Evolutionary conservation across 495 filamentous ascomycete genomes (phyloP).

Genomic region (Aspergillus sclerotiicarbonarius): DNA sequence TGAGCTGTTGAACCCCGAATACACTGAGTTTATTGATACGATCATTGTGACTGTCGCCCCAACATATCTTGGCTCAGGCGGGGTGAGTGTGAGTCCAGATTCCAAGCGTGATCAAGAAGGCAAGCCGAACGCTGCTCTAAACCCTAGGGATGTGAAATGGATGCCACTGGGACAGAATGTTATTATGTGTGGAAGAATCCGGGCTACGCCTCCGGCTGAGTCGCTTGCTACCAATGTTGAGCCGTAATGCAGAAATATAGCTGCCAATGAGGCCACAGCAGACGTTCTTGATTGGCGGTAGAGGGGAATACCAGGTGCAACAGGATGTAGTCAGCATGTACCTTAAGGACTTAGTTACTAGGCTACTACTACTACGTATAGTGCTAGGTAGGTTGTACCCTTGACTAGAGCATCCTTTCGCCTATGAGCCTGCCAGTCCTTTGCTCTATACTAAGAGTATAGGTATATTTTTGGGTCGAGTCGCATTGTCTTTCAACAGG

Average conservation of each 20-base stretch:
- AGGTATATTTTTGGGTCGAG: no score
- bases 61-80: slow-evolving; percentile 75
- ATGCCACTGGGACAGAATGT: slow-evolving; percentile 70
- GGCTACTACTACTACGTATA: no score
- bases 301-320: no score
- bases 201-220: slow-evolving; percentile 9
- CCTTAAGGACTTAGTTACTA: no score
- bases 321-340: no score
- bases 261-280: background rate
- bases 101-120: slow-evolving; percentile 49
- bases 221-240: background rate
- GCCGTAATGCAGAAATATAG: slow-evolving; percentile 7
- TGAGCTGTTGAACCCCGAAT: slow-evolving; percentile 61
- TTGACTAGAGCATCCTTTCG: no score
- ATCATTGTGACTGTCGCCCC: slow-evolving; percentile 85
- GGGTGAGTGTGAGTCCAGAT: slow-evolving; percentile 67
- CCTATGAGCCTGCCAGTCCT: no score
- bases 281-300: background rate
- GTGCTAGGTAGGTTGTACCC: no score
- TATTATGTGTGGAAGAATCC: slow-evolving; percentile 68
- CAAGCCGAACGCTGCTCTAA: slow-evolving; percentile 53
- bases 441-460: no score
- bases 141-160: slow-evolving; percentile 69
- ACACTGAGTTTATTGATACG: slow-evolving; percentile 62
- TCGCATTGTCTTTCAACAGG: no score